Percentiles rank a stretch among this genome's conserved stretches.
Conservation (phyloP, 805 yeast genomes). For the Candida tibetensis region DNA sequence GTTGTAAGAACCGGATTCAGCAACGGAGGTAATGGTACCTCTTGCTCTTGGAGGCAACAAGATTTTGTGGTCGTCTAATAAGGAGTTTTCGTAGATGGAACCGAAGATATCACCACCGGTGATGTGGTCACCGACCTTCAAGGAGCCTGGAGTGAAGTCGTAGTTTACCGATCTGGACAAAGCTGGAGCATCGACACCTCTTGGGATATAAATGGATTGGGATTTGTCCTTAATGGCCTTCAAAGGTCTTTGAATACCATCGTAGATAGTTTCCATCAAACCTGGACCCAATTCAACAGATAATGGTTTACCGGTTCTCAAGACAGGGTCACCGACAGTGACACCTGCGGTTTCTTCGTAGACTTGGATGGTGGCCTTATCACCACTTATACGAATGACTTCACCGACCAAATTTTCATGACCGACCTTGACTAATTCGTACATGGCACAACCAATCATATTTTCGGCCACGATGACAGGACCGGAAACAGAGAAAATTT, state of each 20-base stretch:
- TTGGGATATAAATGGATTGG: constrained; percentile 93
- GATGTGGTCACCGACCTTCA: constrained; percentile 94
- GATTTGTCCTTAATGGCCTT: constrained; percentile 85
- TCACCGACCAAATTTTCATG: constrained; percentile 97
- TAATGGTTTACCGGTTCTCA: constrained; percentile 97
- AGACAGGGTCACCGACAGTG: constrained; percentile 98
- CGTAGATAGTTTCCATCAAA: constrained; percentile 97
- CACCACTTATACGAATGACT: constrained; percentile 94
- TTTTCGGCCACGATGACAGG: constrained; percentile 97
- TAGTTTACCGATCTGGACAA: constrained; percentile 76
- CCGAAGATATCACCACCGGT: constrained; percentile 98
- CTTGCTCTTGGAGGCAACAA: constrained; percentile 97
- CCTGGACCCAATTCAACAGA: constrained; percentile 99
- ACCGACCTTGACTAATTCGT: constrained; percentile 97
- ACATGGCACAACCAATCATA: constrained; percentile 99
- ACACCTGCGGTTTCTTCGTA: constrained; percentile 99
- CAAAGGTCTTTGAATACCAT: constrained; percentile 99
- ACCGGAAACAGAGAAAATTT: constrained; percentile 92
- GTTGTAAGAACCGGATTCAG: constrained; percentile 85
- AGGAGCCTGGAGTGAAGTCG: constrained; percentile 77
- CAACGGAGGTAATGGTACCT: constrained; percentile 91
- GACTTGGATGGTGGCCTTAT: constrained; percentile 97
- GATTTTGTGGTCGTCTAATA: constrained; percentile 89
- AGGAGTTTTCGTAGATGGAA: constrained; percentile 88
- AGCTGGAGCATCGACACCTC: constrained; percentile 98